These are phyloP conservation scores for Skeletonema grethae DNA, from an alignment of 108 stramenopile species.

Conservation along the genomic window DNA sequence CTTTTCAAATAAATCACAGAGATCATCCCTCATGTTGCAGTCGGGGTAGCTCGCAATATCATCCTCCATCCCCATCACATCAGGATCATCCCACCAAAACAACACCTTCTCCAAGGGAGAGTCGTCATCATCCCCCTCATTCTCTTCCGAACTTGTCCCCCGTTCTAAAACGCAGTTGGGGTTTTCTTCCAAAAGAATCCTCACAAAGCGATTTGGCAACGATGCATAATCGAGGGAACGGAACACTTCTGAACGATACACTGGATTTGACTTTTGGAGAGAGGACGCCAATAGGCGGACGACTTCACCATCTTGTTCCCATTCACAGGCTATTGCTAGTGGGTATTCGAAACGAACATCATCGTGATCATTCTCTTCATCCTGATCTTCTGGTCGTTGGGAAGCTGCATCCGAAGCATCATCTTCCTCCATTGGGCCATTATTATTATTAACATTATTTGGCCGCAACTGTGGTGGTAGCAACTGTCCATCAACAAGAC, in stretches of 20 bases:
- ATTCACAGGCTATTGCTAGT: conserved; percentile 39
- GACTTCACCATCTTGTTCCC: conserved; percentile 14
- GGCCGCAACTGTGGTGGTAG: not conserved
- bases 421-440: conserved; percentile 2
- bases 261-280: conserved; percentile 3
- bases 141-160: conserved; percentile 35
- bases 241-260: conserved; percentile 38
- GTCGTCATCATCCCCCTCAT: conserved; percentile 48
- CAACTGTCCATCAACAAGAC: not conserved
- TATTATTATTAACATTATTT: not conserved
- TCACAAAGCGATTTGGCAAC: conserved; percentile 20
- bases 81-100: conserved; percentile 50
- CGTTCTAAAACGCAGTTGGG: conserved; percentile 38
- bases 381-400: not conserved
- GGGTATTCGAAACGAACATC: conserved; percentile 48
- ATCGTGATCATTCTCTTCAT: conserved; percentile 8
- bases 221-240: conserved; percentile 37
- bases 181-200: conserved; percentile 41
- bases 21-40: conserved; percentile 40
- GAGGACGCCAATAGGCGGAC: conserved; percentile 29
- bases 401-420: not conserved
- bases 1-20: conserved; percentile 37
- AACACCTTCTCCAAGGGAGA: conserved; percentile 39
- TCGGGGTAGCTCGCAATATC: conserved; percentile 40
- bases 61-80: conserved; percentile 40